Conservation (phyloP, 129 eudicot genomes). For the Rutidosis leptorrhynchoides region DNA sequence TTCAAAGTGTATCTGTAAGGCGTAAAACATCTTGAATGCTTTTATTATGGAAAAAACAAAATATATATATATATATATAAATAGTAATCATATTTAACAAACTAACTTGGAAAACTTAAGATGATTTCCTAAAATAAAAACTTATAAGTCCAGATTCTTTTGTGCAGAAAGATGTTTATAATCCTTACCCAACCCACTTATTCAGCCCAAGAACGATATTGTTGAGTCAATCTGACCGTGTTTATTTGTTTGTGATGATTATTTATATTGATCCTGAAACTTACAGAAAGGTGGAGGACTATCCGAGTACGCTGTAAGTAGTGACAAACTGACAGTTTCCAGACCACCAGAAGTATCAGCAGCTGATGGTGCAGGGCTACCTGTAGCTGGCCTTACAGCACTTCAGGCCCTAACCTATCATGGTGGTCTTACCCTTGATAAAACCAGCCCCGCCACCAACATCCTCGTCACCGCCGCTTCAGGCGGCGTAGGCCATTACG, state of each 20-base stretch:
- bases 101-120: not conserved
- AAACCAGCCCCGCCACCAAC: conserved; percentile 49
- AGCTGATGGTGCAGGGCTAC: conserved; percentile 66
- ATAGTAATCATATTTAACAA: not conserved
- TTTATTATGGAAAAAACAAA: too few relatives aligned
- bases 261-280: conserved; percentile 1
- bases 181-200: not conserved
- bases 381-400: conserved; percentile 73
- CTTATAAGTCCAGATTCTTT: too few relatives aligned
- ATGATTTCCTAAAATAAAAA: too few relatives aligned
- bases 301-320: conserved; percentile 68
- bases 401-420: conserved; percentile 61
- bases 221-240: conserved; percentile 8
- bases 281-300: conserved; percentile 63
- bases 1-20: not conserved
- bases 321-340: conserved; percentile 50
- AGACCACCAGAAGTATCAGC: conserved; percentile 86
- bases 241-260: not conserved
- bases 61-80: too few relatives aligned
- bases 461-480: conserved; percentile 83
- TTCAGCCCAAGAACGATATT: not conserved
- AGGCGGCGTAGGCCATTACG: conserved; percentile 84
- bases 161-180: too few relatives aligned
- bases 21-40: not conserved
- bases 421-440: conserved; percentile 68